Evolutionary conservation across 169 alveolate species (phyloP), one percentile per base, ranked within the genome.

Genomic region (Plasmodium inui): DNA sequence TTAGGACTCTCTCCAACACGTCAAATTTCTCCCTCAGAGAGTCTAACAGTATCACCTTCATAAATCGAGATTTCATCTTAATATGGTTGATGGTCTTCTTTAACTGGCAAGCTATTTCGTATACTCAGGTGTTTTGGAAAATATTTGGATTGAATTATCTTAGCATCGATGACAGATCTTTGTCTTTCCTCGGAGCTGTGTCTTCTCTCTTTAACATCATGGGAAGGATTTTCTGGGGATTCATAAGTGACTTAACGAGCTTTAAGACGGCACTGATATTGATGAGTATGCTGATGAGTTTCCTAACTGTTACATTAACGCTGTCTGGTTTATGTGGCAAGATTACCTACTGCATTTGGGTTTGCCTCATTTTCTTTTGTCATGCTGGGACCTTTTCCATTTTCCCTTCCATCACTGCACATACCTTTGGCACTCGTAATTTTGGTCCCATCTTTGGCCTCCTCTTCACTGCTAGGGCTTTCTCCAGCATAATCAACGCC

Each of bases 371-470:
- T 72, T 85, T 85, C 39, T 85, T 85, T 85, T 85, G 93, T 37
- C 93, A 85, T 85, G 93, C 78, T 39, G 95, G 73, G 81, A 95
- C 96, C 76, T 95, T 95, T 82, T 85, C 97, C 14, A 76, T 95
- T 50, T 88, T 95, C 67, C 97, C 97, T 17, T 92, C 97, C 19
- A 70, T 95, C 32, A 93, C 96, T 67, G 92, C 95, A 55, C 96
- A 95, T 81, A 83, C 94, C 50, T 95, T 95, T 82, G 97, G 97
- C 26, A 85, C 86, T 12, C 93, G 84, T 44, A 92, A 95, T 53
- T 93, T 95, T 61, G 96, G 96, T 1, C 96, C 96, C 9, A 93
- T 95, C n/a, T 95, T 95, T 84, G 95, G 96, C 5, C 95, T 95
- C 12, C 97, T 95, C 71, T 95, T 93, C 72, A 93, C 95, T 5